These are phyloP conservation scores for Coffea humblotiana DNA, from an alignment of 305 asterid species.

Conservation along the genomic window DNA sequence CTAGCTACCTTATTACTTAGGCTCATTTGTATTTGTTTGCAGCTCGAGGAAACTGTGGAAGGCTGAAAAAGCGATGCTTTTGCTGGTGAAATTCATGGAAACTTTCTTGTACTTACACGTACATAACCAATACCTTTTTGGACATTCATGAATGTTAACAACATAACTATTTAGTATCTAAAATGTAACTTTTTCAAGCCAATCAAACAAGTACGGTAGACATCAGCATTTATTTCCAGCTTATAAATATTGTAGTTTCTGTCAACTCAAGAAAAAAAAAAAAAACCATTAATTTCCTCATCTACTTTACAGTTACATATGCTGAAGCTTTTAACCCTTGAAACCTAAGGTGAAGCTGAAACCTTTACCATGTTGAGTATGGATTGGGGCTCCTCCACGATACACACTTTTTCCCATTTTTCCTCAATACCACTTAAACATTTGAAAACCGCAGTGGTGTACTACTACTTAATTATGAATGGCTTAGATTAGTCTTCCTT, in stretches of 20 bases:
- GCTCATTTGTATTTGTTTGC: not conserved
- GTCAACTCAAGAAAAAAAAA: not conserved
- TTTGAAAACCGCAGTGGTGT: too few relatives aligned
- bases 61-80: not conserved
- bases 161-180: too few relatives aligned
- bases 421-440: too few relatives aligned
- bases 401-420: too few relatives aligned
- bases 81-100: not conserved
- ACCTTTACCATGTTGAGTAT: too few relatives aligned
- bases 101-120: not conserved
- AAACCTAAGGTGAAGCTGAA: too few relatives aligned
- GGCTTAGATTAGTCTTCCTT: too few relatives aligned
- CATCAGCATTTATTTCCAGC: not conserved
- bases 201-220: not conserved
- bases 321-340: too few relatives aligned
- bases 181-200: not conserved
- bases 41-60: conserved; percentile 6
- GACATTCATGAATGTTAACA: not conserved
- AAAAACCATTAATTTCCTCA: too few relatives aligned
- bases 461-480: too few relatives aligned
- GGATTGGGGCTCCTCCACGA: too few relatives aligned
- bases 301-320: too few relatives aligned
- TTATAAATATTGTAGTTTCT: not conserved
- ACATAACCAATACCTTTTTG: not conserved
- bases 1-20: not conserved